A percentile compares a stretch with the other conserved stretches of the same genome.
These are phyloP conservation scores for Bipolaris victoriae DNA, from an alignment of 2,329 filamentous ascomycete genomes.

Conservation along the genomic window DNA sequence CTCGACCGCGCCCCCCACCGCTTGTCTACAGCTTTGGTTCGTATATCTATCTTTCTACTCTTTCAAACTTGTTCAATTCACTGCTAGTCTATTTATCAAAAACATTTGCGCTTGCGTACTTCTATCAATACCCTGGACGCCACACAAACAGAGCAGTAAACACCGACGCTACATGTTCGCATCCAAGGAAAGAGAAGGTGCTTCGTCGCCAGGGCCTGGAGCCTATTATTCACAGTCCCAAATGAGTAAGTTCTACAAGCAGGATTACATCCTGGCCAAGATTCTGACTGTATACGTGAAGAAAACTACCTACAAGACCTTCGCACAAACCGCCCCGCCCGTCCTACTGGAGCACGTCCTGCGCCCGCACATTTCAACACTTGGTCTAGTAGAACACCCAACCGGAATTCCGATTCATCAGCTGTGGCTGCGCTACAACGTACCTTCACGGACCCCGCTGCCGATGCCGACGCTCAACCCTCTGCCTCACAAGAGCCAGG, in stretches of 20 bases:
- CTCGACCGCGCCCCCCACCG: slow-evolving; percentile 41
- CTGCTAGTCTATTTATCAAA: background rate
- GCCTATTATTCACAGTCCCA: slow-evolving; percentile 47
- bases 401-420: slow-evolving; percentile 35
- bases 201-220: slow-evolving; percentile 43
- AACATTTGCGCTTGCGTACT: background rate
- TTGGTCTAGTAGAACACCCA: slow-evolving; percentile 40
- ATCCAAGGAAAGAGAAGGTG: slow-evolving; percentile 45
- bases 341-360: slow-evolving; percentile 75
- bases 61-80: slow-evolving; percentile 6
- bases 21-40: slow-evolving; percentile 26
- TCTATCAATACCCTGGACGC: slow-evolving; percentile 1
- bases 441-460: slow-evolving; percentile 33
- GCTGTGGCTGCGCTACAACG: slow-evolving; percentile 32
- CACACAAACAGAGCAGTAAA: slow-evolving; percentile 26
- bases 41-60: slow-evolving; percentile 14
- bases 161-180: slow-evolving; percentile 36
- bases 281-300: slow-evolving; percentile 48
- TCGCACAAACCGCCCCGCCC: slow-evolving; percentile 68
- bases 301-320: slow-evolving; percentile 74
- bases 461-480: slow-evolving; percentile 29
- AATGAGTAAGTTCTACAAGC: slow-evolving; percentile 44
- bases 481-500: slow-evolving; percentile 30
- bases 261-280: slow-evolving; percentile 13
- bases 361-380: slow-evolving; percentile 59